Percentiles rank a stretch among this genome's conserved stretches.
Conservation (phyloP, 2,329 filamentous ascomycete species). For the Colletotrichum simmondsii region DNA sequence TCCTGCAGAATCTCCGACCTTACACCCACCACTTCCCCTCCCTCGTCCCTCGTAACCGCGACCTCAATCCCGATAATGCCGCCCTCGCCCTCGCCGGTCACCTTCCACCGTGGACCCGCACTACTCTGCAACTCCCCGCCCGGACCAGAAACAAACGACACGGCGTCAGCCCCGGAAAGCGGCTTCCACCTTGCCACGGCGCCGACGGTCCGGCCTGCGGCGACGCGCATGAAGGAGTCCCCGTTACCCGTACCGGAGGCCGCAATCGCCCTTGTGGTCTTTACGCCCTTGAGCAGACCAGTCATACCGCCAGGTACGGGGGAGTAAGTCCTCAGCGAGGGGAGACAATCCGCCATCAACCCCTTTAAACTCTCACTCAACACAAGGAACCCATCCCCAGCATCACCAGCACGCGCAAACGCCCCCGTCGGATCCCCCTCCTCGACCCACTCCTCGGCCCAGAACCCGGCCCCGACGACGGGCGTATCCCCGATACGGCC, state of each 20-base stretch:
- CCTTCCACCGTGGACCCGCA: slow-evolving; percentile 78
- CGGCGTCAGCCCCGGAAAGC: slow-evolving; percentile 64
- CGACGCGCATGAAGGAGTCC: slow-evolving; percentile 82
- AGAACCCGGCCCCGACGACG: slow-evolving; percentile 85
- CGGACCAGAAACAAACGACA: slow-evolving; percentile 75
- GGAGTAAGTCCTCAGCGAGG: slow-evolving; percentile 55
- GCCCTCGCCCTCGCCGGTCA: slow-evolving; percentile 82
- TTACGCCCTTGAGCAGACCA: slow-evolving; percentile 2
- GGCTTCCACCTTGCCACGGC: slow-evolving; percentile 75
- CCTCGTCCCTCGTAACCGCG: slow-evolving; percentile 55
- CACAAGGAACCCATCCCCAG: slow-evolving; percentile 34
- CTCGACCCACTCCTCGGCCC: slow-evolving; percentile 85
- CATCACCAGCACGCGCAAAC: slow-evolving; percentile 45
- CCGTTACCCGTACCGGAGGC: slow-evolving; percentile 89
- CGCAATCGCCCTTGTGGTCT: slow-evolving; percentile 60
- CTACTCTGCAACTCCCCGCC: slow-evolving; percentile 79
- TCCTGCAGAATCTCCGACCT: slow-evolving; percentile 73
- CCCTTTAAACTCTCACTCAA: slow-evolving; percentile 52
- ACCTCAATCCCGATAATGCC: slow-evolving; percentile 87
- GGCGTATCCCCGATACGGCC: slow-evolving; percentile 90
- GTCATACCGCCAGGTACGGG: slow-evolving; percentile 38
- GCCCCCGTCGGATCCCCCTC: slow-evolving; percentile 47
- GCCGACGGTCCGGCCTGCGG: slow-evolving; percentile 77
- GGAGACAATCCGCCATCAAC: slow-evolving; percentile 70
- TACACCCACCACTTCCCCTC: slow-evolving; percentile 53